Percentiles rank a stretch among this genome's conserved stretches.
Conservation (phyloP, 441 rosid species). For the Isatis lusitanica region DNA sequence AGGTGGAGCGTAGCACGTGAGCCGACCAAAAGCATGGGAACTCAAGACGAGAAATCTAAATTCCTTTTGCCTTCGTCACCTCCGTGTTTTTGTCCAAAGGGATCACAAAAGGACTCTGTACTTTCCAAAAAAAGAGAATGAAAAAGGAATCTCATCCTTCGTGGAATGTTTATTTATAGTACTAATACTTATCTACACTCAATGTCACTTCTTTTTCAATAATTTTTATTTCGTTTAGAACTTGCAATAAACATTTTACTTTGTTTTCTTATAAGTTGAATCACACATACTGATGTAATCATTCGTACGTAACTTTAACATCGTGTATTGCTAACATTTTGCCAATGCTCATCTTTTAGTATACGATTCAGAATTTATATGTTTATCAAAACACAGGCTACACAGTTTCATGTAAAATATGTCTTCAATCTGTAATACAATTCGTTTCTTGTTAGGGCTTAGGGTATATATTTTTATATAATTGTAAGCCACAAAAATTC, state of each 20-base stretch:
- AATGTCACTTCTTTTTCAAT: background rate
- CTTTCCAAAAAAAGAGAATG: conserved; percentile 23
- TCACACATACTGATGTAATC: background rate
- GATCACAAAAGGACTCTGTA: conserved; percentile 21
- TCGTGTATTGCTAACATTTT: background rate
- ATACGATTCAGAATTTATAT: background rate
- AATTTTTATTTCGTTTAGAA: background rate
- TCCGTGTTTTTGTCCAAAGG: conserved; percentile 20
- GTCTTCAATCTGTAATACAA: background rate
- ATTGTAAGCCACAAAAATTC: background rate
- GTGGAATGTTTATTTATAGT: conserved; percentile 7
- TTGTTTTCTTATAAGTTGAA: background rate
- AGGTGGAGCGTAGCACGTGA: conserved; percentile 31
- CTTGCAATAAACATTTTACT: background rate
- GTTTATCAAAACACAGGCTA: background rate
- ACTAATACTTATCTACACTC: background rate
- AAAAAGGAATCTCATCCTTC: conserved; percentile 27
- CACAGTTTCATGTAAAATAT: background rate
- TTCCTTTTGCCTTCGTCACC: conserved; percentile 39
- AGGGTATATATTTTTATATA: background rate
- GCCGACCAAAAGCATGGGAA: conserved; percentile 43
- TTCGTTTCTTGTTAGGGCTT: background rate
- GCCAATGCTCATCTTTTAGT: background rate
- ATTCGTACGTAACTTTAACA: background rate
- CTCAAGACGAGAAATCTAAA: conserved; percentile 28